A percentile compares a stretch with the other conserved stretches of the same genome.
These are phyloP conservation scores for Spiraea crenata DNA, from an alignment of 331 rosid species.

Conservation along the genomic window DNA sequence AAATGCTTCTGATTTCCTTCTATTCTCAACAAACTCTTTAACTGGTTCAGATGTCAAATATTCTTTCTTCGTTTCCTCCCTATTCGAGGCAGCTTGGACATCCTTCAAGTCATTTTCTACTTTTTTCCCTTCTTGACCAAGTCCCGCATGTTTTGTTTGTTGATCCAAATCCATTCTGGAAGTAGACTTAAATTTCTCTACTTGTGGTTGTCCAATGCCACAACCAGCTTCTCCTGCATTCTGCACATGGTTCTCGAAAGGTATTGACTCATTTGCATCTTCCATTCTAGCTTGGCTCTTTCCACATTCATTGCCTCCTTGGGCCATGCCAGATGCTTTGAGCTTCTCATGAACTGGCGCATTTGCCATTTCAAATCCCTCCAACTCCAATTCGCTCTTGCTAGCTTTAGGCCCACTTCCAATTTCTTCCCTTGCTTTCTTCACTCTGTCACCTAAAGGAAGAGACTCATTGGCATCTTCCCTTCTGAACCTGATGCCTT, in stretches of 20 bases:
- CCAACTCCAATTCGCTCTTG: slow-evolving; percentile 22
- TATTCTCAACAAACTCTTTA: slow-evolving; percentile 34
- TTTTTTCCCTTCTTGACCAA: slow-evolving; percentile 42
- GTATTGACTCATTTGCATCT: slow-evolving; percentile 21
- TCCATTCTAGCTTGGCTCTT: slow-evolving; percentile 11
- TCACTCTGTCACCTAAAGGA: slow-evolving; percentile 32
- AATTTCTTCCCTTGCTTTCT: slow-evolving; percentile 29
- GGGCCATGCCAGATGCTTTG: slow-evolving; percentile 15
- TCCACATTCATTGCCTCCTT: slow-evolving; percentile 8
- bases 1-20: slow-evolving; percentile 35
- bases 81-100: slow-evolving; percentile 28
- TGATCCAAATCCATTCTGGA: slow-evolving; percentile 35
- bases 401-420: slow-evolving; percentile 3
- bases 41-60: slow-evolving; percentile 26
- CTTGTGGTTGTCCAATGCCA: slow-evolving; percentile 27
- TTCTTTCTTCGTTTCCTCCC: slow-evolving; percentile 37
- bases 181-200: slow-evolving; percentile 35
- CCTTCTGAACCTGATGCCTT: slow-evolving; percentile 25
- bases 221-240: slow-evolving; percentile 37
- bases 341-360: slow-evolving; percentile 18
- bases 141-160: slow-evolving; percentile 42
- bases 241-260: slow-evolving; percentile 20
- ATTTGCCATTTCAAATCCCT: slow-evolving; percentile 18
- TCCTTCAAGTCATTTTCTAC: slow-evolving; percentile 33
- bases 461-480: slow-evolving; percentile 29